phyloP scores from a whole-genome alignment of 1,139 yeast species.

The Geotrichum bryndzae region DNA sequence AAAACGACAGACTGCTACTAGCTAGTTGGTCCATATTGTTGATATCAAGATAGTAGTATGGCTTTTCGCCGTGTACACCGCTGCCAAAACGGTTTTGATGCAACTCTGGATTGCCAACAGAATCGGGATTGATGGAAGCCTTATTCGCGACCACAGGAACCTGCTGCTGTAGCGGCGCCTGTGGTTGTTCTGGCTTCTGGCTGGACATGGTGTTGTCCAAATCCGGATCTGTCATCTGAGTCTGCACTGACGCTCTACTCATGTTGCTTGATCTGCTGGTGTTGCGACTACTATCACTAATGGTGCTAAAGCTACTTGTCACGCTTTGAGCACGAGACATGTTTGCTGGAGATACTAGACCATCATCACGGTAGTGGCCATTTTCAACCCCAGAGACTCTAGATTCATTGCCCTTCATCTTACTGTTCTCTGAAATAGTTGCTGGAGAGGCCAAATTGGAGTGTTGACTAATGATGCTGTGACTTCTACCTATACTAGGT shows the following conservation, averaged over 20 bases:
- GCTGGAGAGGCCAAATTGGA: neutral
- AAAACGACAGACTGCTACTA: neutral
- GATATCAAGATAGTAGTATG: slow-evolving; percentile 10
- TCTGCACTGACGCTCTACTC: neutral
- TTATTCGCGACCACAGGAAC: neutral
- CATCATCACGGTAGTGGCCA: neutral
- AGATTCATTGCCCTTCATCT: neutral
- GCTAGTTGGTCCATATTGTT: slow-evolving; percentile 1
- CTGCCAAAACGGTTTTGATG: neutral
- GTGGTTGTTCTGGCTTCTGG: neutral
- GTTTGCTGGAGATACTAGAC: neutral
- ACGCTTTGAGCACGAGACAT: slow-evolving; percentile 1
- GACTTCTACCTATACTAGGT: neutral
- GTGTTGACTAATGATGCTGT: neutral
- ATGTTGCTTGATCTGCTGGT: slow-evolving; percentile 5
- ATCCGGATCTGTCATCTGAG: neutral
- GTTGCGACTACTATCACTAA: neutral
- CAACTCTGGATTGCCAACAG: neutral
- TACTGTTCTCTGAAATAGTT: neutral
- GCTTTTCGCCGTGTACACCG: neutral
- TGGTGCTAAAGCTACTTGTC: neutral
- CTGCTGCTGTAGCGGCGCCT: neutral
- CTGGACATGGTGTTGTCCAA: neutral
- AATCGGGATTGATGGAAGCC: neutral
- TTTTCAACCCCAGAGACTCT: neutral